Evolutionary conservation across 2,329 filamentous ascomycete genomes (phyloP).

Genomic region (Sporothrix brunneoviolacea): DNA sequence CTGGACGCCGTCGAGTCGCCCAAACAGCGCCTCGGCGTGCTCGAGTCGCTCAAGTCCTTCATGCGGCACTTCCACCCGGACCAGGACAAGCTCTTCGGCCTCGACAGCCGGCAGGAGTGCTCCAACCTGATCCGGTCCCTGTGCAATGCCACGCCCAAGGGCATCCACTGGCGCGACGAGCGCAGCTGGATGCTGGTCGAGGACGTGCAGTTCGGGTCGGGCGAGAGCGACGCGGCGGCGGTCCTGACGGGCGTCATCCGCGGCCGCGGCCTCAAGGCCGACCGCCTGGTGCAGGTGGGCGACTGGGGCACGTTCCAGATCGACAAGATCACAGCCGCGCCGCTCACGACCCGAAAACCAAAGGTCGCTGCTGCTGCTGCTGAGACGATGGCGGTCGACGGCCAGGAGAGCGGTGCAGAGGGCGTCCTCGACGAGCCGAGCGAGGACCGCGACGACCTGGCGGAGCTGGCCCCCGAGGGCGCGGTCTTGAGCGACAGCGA

Average conservation of each 20-base stretch:
- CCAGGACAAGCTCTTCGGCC: constrained; percentile 82
- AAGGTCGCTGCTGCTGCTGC: constrained; percentile 21
- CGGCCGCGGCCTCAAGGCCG: constrained; percentile 80
- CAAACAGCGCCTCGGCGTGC: constrained; percentile 69
- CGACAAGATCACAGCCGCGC: constrained; percentile 76
- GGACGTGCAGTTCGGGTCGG: constrained; percentile 61
- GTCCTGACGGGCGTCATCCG: constrained; percentile 79
- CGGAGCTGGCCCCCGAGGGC: constrained; percentile 80
- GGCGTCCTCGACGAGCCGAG: constrained; percentile 61
- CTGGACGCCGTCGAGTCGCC: constrained; percentile 70
- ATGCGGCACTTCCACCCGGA: constrained; percentile 92
- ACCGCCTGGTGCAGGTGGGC: constrained; percentile 82
- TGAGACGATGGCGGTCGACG: constrained; percentile 63
- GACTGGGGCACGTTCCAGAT: constrained; percentile 95
- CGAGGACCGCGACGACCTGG: constrained; percentile 75
- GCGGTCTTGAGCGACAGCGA: constrained; percentile 52
- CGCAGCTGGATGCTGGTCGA: constrained; percentile 94
- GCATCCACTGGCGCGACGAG: constrained; percentile 91
- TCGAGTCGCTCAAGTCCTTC: constrained; percentile 81
- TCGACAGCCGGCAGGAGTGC: constrained; percentile 85
- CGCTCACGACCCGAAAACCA: constrained; percentile 54
- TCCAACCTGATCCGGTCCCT: constrained; percentile 84
- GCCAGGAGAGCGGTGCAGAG: constrained; percentile 37
- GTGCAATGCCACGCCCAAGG: constrained; percentile 88
- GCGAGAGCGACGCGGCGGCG: constrained; percentile 38